Base-by-base conservation (phyloP, 768 basidiomycete species). In the Mrakia blollopis region DNA sequence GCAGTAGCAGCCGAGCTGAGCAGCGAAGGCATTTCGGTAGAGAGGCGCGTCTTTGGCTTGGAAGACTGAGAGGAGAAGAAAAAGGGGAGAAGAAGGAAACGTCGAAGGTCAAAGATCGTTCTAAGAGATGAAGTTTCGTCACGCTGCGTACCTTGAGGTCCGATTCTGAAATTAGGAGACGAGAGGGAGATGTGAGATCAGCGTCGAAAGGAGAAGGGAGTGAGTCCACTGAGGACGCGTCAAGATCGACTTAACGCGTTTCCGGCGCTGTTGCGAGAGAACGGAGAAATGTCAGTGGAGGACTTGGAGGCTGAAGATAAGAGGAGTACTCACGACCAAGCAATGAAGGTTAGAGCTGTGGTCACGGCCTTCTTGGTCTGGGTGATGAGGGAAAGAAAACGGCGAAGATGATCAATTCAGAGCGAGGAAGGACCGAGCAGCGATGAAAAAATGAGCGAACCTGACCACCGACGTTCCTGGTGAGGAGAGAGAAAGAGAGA, bases 321-420 rank as follows among this genome's bases (percentile, higher is more conserved):
- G 2, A 21, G 5, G 2, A 18, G 14, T 21, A 50, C 47, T 50
- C 18, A 50, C 30, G 87, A 86, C 86, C 87, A 88, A 10, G 86
- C 86, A 69, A 87, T 83, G 80, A 87, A 88, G 52, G 87, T 86
- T n/a, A 87, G 78, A 68, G 85, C 84, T 28, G 86, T 86, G 1
- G 86, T 85, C 25, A 87, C 81, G 16, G 85, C 86, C 80, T 87
- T 87, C 80, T 88, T 88, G n/a, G 86, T 85, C 39, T 87, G 47
- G 28, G 28, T n/a, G 70, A 71, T 21, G 47, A 25, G 47, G 8
- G 35, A 14, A 30, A 37, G 25, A 28, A 28, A 54, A 50, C 2
- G 14, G 44, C 2, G 44, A 44, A 44, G 44, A 44, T 4, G 44
- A 44, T 41, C 39, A 11, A 41, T 41, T 54, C 25, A 72, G 57